Percentiles rank a stretch among this genome's conserved stretches.
phyloP scores from a whole-genome alignment of 2,329 filamentous ascomycete species.

The Aphanoascus verrucosus region DNA sequence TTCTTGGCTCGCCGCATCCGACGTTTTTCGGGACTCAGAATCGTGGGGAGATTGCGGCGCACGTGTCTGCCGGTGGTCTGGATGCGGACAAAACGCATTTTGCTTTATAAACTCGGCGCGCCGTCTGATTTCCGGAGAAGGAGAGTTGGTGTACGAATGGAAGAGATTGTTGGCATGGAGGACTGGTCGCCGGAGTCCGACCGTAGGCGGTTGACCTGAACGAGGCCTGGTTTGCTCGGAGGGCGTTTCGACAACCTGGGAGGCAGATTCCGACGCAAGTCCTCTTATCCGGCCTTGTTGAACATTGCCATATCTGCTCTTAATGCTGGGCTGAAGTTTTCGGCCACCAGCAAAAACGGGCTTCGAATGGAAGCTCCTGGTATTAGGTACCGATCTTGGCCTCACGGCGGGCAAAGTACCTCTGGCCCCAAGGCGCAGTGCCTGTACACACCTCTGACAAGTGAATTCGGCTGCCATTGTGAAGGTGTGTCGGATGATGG shows the following conservation, averaged over 20 bases:
- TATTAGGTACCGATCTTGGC: constrained; percentile 14
- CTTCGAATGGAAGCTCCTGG: constrained; percentile 2
- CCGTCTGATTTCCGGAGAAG: constrained; percentile 74
- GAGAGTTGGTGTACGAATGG: constrained; percentile 81
- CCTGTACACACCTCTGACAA: constrained; percentile 32
- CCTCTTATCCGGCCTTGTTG: constrained; percentile 18
- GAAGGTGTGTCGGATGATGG: neutral
- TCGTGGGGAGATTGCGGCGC: constrained; percentile 54
- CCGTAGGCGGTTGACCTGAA: constrained; percentile 3
- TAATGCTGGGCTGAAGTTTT: constrained; percentile 19
- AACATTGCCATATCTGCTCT: constrained; percentile 7
- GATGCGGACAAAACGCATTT: constrained; percentile 88
- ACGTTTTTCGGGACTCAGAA: constrained; percentile 50
- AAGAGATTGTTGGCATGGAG: constrained; percentile 75
- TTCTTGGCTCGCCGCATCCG: constrained; percentile 29
- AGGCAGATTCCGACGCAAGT: constrained; percentile 7
- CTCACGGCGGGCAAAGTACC: constrained; percentile 19
- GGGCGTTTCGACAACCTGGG: neutral
- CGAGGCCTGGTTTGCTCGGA: neutral
- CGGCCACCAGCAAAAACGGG: constrained; percentile 23
- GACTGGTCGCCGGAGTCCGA: constrained; percentile 22
- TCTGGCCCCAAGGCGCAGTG: constrained; percentile 24
- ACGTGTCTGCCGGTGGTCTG: constrained; percentile 68
- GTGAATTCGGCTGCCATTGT: constrained; percentile 33
- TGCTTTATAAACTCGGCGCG: constrained; percentile 85